These are phyloP conservation scores for Fusarium sp. DNA, from an alignment of 2,329 filamentous ascomycete species.

Conservation along the genomic window DNA sequence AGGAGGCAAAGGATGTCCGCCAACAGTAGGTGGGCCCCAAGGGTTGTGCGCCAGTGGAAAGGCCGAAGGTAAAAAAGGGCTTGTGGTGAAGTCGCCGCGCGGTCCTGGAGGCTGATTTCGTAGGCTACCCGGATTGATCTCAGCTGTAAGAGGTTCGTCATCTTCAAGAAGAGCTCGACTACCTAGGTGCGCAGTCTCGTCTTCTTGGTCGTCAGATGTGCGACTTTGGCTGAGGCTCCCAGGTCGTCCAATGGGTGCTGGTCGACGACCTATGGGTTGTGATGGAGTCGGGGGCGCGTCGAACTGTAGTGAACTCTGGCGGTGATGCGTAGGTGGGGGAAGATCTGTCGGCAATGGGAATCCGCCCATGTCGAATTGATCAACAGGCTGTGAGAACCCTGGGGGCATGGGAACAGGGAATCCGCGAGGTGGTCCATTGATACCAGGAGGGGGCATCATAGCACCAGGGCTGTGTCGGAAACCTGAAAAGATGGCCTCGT, in stretches of 20 bases:
- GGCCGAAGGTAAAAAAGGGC: conserved; percentile 57
- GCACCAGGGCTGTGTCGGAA: conserved; percentile 61
- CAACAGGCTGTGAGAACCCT: conserved; percentile 51
- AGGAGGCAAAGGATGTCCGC: conserved; percentile 56
- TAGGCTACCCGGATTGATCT: conserved; percentile 50
- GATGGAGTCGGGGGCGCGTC: conserved; percentile 68
- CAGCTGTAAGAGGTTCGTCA: conserved; percentile 64
- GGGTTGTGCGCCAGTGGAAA: conserved; percentile 55
- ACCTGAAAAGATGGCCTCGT: conserved; percentile 61
- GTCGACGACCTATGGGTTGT: conserved; percentile 82
- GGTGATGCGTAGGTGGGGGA: conserved; percentile 69
- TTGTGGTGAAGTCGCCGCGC: conserved; percentile 56
- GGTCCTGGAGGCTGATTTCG: conserved; percentile 66
- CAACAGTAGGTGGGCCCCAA: conserved; percentile 56
- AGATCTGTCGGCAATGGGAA: conserved; percentile 52
- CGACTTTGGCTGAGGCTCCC: conserved; percentile 74
- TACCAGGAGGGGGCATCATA: conserved; percentile 64
- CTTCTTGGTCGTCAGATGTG: conserved; percentile 68
- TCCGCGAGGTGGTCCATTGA: conserved; percentile 60
- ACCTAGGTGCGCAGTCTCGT: conserved; percentile 84
- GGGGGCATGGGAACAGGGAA: conserved; percentile 56
- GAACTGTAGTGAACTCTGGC: conserved; percentile 79
- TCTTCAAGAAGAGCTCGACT: conserved; percentile 90
- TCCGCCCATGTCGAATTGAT: conserved; percentile 50
- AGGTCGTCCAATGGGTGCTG: conserved; percentile 88